Evolutionary conservation across 805 yeast genomes (phyloP), one percentile per base, ranked within the genome.

Genomic region (Saccharomycopsis sp.): DNA sequence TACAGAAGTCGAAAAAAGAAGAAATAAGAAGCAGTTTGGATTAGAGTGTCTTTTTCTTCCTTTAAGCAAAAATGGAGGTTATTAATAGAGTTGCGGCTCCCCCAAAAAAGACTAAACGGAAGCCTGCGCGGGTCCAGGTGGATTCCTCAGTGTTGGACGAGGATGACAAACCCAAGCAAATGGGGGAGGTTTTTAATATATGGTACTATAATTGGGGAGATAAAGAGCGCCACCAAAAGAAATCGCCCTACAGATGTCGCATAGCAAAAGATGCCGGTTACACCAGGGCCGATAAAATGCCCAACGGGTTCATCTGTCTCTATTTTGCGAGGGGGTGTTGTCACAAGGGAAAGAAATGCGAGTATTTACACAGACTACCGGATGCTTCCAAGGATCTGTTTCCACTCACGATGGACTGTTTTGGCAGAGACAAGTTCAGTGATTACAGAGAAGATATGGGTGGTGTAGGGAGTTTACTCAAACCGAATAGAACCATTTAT

Each of bases 171-270:
- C 96, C 96, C 0, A 85, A 89, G 3, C 96, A 88, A 63, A 80
- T 87, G 0, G 97, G 97, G 0, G 81, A 84, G 5, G 82, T 84
- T 0, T 92, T 87, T 74, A 92, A 92, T 66, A 78, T 89, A 15
- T 92, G 97, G 97, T 92, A 82, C 70, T 76, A 86, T 58, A 86
- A 86, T 69, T 92, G 97, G 97, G 83, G 94, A 5, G 90, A 91
- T 0, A 91, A 89, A 14, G 88, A 82, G 59, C 69, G 72, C 25
- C 73, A 78, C 47, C 82, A 82, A 35, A 70, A 73, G 22, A 70
- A 66, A 14, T 70, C 75, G 17, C 87, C 79, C 38, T 83, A 79
- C 64, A 73, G 84, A 59, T 83, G 93, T 54, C 73, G 84, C 62
- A 75, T 87, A 7, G 75, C 69, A 14, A 67, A 69, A 53, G 97